A percentile compares a stretch with the other conserved stretches of the same genome.
Conservation (phyloP, 441 rosid genomes). For the Isatis lusitanica region DNA sequence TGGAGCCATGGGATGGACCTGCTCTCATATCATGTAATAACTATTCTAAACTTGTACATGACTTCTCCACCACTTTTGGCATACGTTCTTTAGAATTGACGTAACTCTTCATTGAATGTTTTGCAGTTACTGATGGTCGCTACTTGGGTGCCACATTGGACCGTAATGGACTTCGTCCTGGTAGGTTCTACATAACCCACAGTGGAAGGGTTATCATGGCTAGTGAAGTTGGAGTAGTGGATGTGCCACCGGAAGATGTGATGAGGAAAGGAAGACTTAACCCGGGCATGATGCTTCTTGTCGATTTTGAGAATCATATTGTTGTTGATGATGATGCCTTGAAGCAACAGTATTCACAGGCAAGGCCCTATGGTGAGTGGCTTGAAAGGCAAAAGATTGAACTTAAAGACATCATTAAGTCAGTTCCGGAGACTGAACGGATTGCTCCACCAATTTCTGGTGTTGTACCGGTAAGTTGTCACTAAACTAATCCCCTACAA, state of each 20-base stretch:
- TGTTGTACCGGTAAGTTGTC: constrained; percentile 54
- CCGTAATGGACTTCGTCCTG: constrained; percentile 99
- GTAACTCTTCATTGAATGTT: constrained; percentile 5
- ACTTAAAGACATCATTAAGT: constrained; percentile 71
- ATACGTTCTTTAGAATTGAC: neutral
- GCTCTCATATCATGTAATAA: constrained; percentile 96
- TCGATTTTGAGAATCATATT: constrained; percentile 91
- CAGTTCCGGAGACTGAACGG: constrained; percentile 67
- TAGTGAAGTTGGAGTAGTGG: constrained; percentile 99
- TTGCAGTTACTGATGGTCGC: constrained; percentile 97
- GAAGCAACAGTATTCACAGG: constrained; percentile 91
- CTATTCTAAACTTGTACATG: neutral
- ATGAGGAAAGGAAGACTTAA: constrained; percentile 96
- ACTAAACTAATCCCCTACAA: neutral
- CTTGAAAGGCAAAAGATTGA: constrained; percentile 86
- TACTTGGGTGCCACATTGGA: constrained; percentile 99
- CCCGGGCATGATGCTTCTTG: constrained; percentile 99
- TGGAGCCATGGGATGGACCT: constrained; percentile 99
- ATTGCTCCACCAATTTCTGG: constrained; percentile 73
- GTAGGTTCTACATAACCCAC: constrained; percentile 87
- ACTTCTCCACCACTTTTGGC: neutral
- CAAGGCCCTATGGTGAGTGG: constrained; percentile 97
- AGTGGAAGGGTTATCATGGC: constrained; percentile 98
- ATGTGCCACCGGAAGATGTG: constrained; percentile 94
- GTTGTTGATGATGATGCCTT: constrained; percentile 97